phyloP scores from a whole-genome alignment of 2,329 filamentous ascomycete species.

The Fusarium albosuccineum region DNA sequence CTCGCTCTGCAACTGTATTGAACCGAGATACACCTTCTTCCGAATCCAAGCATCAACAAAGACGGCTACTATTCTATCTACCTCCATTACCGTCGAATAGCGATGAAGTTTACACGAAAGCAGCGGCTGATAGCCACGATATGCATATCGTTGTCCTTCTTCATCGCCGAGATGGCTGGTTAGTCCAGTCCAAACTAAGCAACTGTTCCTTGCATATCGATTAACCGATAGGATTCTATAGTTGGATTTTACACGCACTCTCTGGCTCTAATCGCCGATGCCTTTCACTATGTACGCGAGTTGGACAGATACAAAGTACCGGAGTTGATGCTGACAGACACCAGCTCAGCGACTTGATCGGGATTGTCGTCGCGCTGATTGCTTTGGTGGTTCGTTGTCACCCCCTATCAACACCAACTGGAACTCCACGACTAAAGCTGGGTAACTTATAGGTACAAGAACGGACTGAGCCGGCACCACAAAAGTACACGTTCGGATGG shows the following conservation, averaged over 20 bases:
- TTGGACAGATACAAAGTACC: background rate
- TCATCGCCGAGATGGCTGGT: conserved; percentile 65
- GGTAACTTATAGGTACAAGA: conserved; percentile 69
- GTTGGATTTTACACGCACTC: conserved; percentile 79
- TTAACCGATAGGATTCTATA: conserved; percentile 40
- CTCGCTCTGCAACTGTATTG: too few species aligned
- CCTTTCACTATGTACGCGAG: conserved; percentile 75
- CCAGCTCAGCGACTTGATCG: conserved; percentile 77
- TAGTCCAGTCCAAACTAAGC: conserved; percentile 21
- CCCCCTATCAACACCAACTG: background rate
- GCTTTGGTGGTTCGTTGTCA: conserved; percentile 68
- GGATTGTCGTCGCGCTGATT: conserved; percentile 74
- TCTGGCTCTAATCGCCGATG: conserved; percentile 79
- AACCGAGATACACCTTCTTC: background rate
- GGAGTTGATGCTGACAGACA: conserved; percentile 22
- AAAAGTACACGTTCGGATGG: conserved; percentile 75
- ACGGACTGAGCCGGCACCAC: conserved; percentile 64
- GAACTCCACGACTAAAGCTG: background rate
- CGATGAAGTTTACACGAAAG: conserved; percentile 50
- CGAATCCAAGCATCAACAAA: background rate
- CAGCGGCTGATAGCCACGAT: conserved; percentile 63
- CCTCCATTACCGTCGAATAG: background rate
- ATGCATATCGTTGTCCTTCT: conserved; percentile 63
- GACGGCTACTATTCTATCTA: background rate
- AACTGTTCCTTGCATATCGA: background rate